A percentile compares a stretch with the other conserved stretches of the same genome.
These are phyloP conservation scores for Sporothrix globosa DNA, from an alignment of 2,329 filamentous ascomycete species.

Conservation along the genomic window DNA sequence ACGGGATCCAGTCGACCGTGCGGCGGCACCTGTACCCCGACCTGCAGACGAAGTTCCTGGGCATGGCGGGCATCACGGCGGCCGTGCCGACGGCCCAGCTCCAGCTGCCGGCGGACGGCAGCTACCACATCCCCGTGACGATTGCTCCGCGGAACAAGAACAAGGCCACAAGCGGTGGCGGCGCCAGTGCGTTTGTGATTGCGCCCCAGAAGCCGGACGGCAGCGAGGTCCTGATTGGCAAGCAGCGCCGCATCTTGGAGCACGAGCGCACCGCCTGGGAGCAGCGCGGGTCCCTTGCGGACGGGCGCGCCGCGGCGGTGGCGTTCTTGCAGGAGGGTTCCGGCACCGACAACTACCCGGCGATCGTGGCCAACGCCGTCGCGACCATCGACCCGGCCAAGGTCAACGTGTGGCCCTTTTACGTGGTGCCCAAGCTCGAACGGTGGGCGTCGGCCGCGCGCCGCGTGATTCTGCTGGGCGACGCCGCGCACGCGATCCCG, in stretches of 20 bases:
- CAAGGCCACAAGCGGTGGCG: neutral
- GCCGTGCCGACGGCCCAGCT: constrained; percentile 46
- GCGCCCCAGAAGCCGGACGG: constrained; percentile 54
- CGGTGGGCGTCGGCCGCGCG: constrained; percentile 47
- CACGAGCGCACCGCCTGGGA: constrained; percentile 51
- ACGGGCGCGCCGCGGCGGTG: constrained; percentile 46
- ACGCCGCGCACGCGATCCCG: constrained; percentile 54
- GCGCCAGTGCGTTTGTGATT: constrained; percentile 53
- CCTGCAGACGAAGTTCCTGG: constrained; percentile 54
- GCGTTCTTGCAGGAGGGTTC: constrained; percentile 41
- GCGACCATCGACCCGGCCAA: constrained; percentile 39
- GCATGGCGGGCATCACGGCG: constrained; percentile 47
- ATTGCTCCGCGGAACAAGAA: constrained; percentile 45
- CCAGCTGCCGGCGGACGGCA: constrained; percentile 38
- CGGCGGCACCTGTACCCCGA: constrained; percentile 54
- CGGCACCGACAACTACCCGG: constrained; percentile 37
- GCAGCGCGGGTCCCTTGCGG: constrained; percentile 39
- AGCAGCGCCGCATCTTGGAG: constrained; percentile 47
- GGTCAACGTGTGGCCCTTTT: constrained; percentile 56
- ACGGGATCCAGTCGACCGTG: constrained; percentile 57
- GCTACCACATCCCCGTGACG: constrained; percentile 49
- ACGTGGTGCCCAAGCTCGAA: constrained; percentile 51
- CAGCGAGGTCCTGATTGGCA: constrained; percentile 54
- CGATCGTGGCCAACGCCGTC: neutral
- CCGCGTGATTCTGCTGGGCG: constrained; percentile 52